Percentiles rank a stretch among this genome's conserved stretches.
phyloP scores from a whole-genome alignment of 2,329 filamentous ascomycete species.

The Alternaria gaisen region DNA sequence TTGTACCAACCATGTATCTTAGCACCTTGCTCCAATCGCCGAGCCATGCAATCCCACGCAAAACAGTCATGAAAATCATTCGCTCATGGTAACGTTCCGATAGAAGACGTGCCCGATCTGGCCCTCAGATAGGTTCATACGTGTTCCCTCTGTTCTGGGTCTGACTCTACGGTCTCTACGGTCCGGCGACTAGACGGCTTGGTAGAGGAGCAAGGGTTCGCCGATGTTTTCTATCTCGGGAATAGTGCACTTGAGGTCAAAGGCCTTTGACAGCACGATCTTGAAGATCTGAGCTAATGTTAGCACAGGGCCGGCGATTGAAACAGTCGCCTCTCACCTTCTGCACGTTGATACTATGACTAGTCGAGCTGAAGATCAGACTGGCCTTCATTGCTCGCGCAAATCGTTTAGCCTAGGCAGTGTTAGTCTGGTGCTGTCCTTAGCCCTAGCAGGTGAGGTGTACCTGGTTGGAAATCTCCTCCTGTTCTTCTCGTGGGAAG shows the following conservation, averaged over 20 bases:
- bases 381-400: slow-evolving; percentile 98
- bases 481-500: slow-evolving; percentile 95
- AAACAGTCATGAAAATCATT: slow-evolving; percentile 49
- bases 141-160: slow-evolving; percentile 20
- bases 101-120: slow-evolving; percentile 30
- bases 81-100: slow-evolving; percentile 46
- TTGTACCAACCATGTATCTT: slow-evolving; percentile 31
- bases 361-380: slow-evolving; percentile 98
- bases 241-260: slow-evolving; percentile 98
- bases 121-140: slow-evolving; percentile 20
- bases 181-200: slow-evolving; percentile 52
- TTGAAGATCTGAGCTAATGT: slow-evolving; percentile 84
- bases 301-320: slow-evolving; percentile 28
- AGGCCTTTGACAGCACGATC: slow-evolving; percentile 97
- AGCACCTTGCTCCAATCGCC: slow-evolving; percentile 50
- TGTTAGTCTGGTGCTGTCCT: slow-evolving; percentile 12
- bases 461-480: slow-evolving; percentile 97
- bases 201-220: slow-evolving; percentile 90
- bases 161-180: slow-evolving; percentile 23
- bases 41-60: slow-evolving; percentile 47
- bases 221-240: slow-evolving; percentile 98
- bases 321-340: slow-evolving; percentile 69
- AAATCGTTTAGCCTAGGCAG: slow-evolving; percentile 81
- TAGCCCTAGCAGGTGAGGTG: not conserved
- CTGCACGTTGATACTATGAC: slow-evolving; percentile 99